Conservation (phyloP, 257 asterid genomes). For the Capsicum chinense region DNA sequence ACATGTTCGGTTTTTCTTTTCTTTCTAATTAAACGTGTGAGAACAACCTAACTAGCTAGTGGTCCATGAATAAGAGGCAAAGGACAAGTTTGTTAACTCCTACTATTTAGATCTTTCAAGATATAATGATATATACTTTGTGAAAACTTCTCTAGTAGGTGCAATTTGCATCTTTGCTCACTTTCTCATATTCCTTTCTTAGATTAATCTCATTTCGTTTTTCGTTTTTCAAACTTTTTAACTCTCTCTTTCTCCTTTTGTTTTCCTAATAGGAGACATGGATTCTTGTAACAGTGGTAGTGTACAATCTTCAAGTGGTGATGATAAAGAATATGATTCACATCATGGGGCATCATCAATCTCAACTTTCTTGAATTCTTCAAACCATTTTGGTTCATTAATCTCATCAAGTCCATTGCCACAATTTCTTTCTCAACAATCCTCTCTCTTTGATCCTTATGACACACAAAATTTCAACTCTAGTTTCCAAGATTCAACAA, state of each 20-base stretch:
- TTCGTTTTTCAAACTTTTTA: slow-evolving; percentile 34
- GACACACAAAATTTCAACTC: slow-evolving; percentile 26
- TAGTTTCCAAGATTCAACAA: slow-evolving; percentile 12
- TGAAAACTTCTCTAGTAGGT: not conserved
- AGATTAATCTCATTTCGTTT: slow-evolving; percentile 9
- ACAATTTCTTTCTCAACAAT: slow-evolving; percentile 6
- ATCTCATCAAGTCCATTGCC: slow-evolving; percentile 22
- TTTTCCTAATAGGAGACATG: not conserved
- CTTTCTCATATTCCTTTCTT: slow-evolving; percentile 14
- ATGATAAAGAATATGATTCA: slow-evolving; percentile 31
- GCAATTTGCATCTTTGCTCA: slow-evolving; percentile 24
- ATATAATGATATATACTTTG: not conserved
- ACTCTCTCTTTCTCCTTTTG: slow-evolving; percentile 19
- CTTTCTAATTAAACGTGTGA: slow-evolving; percentile 17
- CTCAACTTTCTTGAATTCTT: slow-evolving; percentile 28
- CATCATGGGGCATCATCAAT: slow-evolving; percentile 4
- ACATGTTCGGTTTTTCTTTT: not conserved
- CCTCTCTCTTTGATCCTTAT: slow-evolving; percentile 15
- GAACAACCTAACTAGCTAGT: not conserved
- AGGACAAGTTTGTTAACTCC: slow-evolving; percentile 10
- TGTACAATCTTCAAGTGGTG: slow-evolving; percentile 32
- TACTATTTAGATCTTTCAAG: slow-evolving; percentile 17
- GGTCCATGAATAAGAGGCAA: slow-evolving; percentile 30
- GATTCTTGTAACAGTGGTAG: slow-evolving; percentile 29
- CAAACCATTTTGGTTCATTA: slow-evolving; percentile 11